A percentile compares a stretch with the other conserved stretches of the same genome.
Evolutionary conservation across 345 rosid species (phyloP).

Genomic region (Populus davidiana): DNA sequence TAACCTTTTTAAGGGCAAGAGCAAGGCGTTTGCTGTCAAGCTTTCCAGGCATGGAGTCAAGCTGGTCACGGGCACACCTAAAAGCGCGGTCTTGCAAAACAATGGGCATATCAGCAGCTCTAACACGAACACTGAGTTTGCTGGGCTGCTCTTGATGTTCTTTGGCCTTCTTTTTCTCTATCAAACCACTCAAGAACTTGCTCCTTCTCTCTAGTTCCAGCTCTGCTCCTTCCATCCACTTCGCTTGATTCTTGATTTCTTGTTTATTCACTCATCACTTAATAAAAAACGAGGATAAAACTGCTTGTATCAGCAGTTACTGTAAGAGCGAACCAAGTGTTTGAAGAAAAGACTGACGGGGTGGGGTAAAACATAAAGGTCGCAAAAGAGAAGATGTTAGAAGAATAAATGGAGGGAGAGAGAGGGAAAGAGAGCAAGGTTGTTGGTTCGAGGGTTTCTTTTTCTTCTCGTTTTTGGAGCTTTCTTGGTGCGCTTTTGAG

Average conservation of each 20-base stretch:
- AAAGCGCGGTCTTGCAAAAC: slow-evolving; percentile 69
- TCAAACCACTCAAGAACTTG: slow-evolving; percentile 78
- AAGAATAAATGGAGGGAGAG: not conserved
- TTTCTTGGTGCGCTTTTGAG: not conserved
- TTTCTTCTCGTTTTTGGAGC: not conserved
- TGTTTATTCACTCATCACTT: not conserved
- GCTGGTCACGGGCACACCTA: slow-evolving; percentile 66
- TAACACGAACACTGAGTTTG: slow-evolving; percentile 56
- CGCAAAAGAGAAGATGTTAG: not conserved
- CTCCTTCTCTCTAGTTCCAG: slow-evolving; percentile 88
- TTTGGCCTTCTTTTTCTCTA: slow-evolving; percentile 81
- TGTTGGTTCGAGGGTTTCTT: not conserved
- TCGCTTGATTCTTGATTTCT: not conserved
- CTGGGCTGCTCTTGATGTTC: slow-evolving; percentile 59
- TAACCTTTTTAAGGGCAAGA: slow-evolving; percentile 82
- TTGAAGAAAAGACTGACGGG: slow-evolving; percentile 1
- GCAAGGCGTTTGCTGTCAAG: slow-evolving; percentile 90
- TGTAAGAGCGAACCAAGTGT: not conserved
- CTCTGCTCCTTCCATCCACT: slow-evolving; percentile 71
- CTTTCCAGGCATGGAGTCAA: slow-evolving; percentile 73
- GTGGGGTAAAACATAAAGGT: not conserved
- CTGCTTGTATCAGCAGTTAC: not conserved
- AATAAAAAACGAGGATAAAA: not conserved
- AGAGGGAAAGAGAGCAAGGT: not conserved
- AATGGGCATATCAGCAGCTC: slow-evolving; percentile 86